Evolutionary conservation across 768 basidiomycete genomes (phyloP), one percentile per base, ranked within the genome.

Genomic region (Rhodocollybia butyracea): DNA sequence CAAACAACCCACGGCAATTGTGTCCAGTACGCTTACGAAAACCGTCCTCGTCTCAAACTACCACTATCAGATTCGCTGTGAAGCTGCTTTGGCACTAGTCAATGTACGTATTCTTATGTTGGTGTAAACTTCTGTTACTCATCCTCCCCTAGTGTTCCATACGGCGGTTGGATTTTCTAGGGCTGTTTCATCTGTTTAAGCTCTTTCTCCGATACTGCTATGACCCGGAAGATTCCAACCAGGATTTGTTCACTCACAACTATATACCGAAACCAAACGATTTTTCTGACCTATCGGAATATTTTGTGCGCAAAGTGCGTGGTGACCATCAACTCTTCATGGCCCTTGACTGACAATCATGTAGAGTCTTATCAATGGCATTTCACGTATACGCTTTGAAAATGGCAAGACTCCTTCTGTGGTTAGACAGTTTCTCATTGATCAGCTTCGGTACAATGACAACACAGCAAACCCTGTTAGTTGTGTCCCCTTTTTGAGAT

Each of bases 261-360:
- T 94, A 91, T 68, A 90, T 95, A n/a, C 95, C 95, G 1, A 87
- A 91, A 61, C 92, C 95, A 15, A 98, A 98, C 65, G 89, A 97
- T 62, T 98, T 98, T 68, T 83, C 86, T 54, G 92, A 97, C 61
- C 73, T 97, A 29, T 73, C 93, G 0, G 92, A 97, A 61, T 98
- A 98, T 68, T 95, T 97, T 63, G 89, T 98, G 26, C 88, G 91
- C 61, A 96, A 96, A 83, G 96, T 91, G 57, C 52, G 78, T 65
- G 39, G 19, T 26, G 43, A 57, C 51, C 15, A 34, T 41, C 57
- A 13, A 39, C 7, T 42, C 3, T 15, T n/a, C 1, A 5, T 32
- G 40, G 8, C 34, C n/a, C 39, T 50, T 30, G 24, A 47, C 27
- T 29, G 8, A 42, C 31, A 10, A 47, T 32, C 32, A 26, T 36